These are phyloP conservation scores for Aspergillus avenaceus DNA, from an alignment of 495 filamentous ascomycete species.

Conservation along the genomic window DNA sequence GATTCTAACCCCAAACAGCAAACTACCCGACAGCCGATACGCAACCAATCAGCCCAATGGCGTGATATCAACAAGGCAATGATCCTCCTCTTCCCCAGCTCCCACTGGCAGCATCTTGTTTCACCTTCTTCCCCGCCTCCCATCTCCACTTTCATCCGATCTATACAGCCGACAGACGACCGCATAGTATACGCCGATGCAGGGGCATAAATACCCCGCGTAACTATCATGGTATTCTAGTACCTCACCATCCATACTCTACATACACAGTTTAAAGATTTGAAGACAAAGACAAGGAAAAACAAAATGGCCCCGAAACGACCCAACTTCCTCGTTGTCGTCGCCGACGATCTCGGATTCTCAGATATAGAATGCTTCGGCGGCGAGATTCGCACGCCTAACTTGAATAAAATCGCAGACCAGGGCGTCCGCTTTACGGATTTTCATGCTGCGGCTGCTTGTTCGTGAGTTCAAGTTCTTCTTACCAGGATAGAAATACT, in stretches of 20 bases:
- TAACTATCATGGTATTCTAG: too few relatives aligned
- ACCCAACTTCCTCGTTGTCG: conserved; percentile 60
- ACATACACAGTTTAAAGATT: too few relatives aligned
- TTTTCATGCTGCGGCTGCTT: conserved; percentile 62
- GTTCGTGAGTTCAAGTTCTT: conserved; percentile 42
- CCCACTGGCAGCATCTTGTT: neutral
- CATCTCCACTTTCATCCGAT: too few relatives aligned
- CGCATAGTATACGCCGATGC: too few relatives aligned
- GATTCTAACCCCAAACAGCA: neutral
- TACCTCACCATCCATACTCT: too few relatives aligned
- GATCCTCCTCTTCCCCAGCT: neutral
- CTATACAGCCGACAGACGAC: neutral
- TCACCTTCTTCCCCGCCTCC: too few relatives aligned
- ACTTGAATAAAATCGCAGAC: conserved; percentile 55
- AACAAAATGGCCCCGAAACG: conserved; percentile 33
- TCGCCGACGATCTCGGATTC: conserved; percentile 62
- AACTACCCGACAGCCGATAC: conserved; percentile 4
- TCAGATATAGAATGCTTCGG: conserved; percentile 59
- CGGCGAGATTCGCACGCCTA: conserved; percentile 59
- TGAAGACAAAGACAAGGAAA: too few relatives aligned
- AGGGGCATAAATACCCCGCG: too few relatives aligned
- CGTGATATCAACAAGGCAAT: neutral
- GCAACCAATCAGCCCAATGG: neutral
- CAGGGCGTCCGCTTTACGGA: conserved; percentile 56
- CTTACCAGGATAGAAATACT: neutral